These are phyloP conservation scores for Erythrophleum ivorense DNA, from an alignment of 331 rosid species.

Conservation along the genomic window DNA sequence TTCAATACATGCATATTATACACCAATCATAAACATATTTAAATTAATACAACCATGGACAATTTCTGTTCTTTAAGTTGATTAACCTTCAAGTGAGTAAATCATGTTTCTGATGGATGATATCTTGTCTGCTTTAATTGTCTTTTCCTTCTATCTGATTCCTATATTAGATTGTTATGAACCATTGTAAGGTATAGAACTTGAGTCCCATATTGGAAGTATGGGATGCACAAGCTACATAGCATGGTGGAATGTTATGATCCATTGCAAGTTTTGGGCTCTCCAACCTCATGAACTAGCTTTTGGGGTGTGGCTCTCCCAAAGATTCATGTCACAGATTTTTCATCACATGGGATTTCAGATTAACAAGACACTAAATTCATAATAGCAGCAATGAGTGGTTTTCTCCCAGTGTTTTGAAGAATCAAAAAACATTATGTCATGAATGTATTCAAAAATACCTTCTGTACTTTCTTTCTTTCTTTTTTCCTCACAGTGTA, in stretches of 20 bases:
- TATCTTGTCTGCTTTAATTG: conserved; percentile 1
- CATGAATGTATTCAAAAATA: background rate
- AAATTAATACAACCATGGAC: conserved; percentile 30
- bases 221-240: background rate
- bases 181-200: background rate
- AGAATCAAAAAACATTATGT: background rate
- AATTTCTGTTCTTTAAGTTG: conserved; percentile 30
- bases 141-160: conserved; percentile 6
- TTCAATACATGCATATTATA: conserved; percentile 10
- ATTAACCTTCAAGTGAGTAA: conserved; percentile 7
- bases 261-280: background rate
- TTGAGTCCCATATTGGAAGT: background rate
- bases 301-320: background rate
- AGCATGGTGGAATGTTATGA: background rate
- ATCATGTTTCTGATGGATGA: conserved; percentile 28
- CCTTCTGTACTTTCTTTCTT: background rate
- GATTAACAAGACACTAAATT: conserved; percentile 21
- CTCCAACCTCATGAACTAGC: background rate
- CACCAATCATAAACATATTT: conserved; percentile 9
- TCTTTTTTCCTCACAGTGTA: conserved; percentile 28
- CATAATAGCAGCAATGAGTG: conserved; percentile 27
- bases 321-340: conserved; percentile 11
- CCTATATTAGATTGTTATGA: conserved; percentile 25
- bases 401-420: conserved; percentile 20
- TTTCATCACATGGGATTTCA: conserved; percentile 17